Percentiles rank a stretch among this genome's conserved stretches.
phyloP scores from a whole-genome alignment of 768 basidiomycete species.

The Pisolithus microcarpus region DNA sequence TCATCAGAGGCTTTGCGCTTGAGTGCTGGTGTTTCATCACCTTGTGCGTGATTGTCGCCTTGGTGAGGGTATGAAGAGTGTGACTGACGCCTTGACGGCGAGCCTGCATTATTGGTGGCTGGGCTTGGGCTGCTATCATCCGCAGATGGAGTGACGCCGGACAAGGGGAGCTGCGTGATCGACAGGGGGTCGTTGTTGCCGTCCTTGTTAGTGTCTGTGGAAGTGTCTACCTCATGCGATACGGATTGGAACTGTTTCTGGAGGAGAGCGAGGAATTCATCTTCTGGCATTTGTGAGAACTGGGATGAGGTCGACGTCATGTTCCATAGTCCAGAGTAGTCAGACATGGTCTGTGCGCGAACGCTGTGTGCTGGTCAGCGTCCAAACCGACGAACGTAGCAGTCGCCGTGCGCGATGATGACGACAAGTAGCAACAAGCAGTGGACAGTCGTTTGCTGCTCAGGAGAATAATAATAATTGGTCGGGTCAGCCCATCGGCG shows the following conservation, averaged over 20 bases:
- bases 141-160: constrained; percentile 53
- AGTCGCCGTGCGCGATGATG: not conserved
- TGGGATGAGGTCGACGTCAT: constrained; percentile 45
- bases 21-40: constrained; percentile 42
- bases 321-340: constrained; percentile 55
- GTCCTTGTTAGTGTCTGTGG: constrained; percentile 20
- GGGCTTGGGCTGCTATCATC: constrained; percentile 81
- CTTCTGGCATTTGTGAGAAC: constrained; percentile 62
- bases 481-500: constrained; percentile 1
- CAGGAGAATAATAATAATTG: constrained; percentile 1
- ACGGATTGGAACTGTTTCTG: constrained; percentile 59
- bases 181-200: constrained; percentile 55
- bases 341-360: constrained; percentile 1
- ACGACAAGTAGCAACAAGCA: not conserved
- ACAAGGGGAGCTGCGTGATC: constrained; percentile 41
- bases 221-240: constrained; percentile 7
- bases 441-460: not conserved
- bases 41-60: constrained; percentile 16
- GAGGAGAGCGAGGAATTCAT: constrained; percentile 70
- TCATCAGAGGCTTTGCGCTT: constrained; percentile 77
- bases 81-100: constrained; percentile 14
- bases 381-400: not conserved
- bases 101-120: constrained; percentile 38
- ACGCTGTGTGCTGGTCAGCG: not conserved
- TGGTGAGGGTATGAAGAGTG: constrained; percentile 11